A percentile compares a stretch with the other conserved stretches of the same genome.
Conservation (phyloP, 2,329 filamentous ascomycete genomes). For the Monosporascus sp. region DNA sequence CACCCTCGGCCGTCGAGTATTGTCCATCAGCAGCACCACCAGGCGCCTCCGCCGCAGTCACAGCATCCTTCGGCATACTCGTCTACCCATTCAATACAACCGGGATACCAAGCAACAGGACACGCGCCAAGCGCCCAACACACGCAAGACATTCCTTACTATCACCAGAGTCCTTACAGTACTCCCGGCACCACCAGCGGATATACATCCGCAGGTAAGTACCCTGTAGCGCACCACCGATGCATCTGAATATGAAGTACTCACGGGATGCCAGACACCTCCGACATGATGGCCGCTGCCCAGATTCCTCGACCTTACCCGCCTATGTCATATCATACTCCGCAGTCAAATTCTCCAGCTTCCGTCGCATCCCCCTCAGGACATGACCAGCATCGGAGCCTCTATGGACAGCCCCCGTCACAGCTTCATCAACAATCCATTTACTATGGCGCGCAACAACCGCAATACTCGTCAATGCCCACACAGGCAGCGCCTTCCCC, state of each 20-base stretch:
- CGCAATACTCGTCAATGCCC: slow-evolving; percentile 62
- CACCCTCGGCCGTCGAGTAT: slow-evolving; percentile 67
- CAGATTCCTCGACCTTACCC: slow-evolving; percentile 76
- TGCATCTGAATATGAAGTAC: slow-evolving; percentile 9
- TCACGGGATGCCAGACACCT: slow-evolving; percentile 40
- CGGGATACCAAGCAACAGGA: slow-evolving; percentile 62
- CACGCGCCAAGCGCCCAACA: slow-evolving; percentile 58
- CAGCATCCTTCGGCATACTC: slow-evolving; percentile 65
- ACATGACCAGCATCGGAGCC: slow-evolving; percentile 82
- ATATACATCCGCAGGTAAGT: slow-evolving; percentile 82
- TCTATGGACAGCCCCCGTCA: slow-evolving; percentile 75
- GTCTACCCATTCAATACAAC: slow-evolving; percentile 58
- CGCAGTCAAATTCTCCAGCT: slow-evolving; percentile 89
- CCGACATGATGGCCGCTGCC: slow-evolving; percentile 63
- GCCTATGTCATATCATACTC: slow-evolving; percentile 85
- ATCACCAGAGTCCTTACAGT: slow-evolving; percentile 78
- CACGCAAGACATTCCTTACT: slow-evolving; percentile 67
- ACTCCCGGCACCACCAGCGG: slow-evolving; percentile 74
- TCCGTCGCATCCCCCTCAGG: slow-evolving; percentile 85
- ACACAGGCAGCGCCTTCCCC: slow-evolving; percentile 55
- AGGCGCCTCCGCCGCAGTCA: slow-evolving; percentile 54
- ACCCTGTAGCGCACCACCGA: slow-evolving; percentile 11
- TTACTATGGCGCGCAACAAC: slow-evolving; percentile 62
- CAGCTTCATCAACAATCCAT: slow-evolving; percentile 77
- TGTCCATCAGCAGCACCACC: slow-evolving; percentile 69